Evolutionary conservation across 805 yeast genomes (phyloP).

Genomic region (Ogataea parapolymorpha): DNA sequence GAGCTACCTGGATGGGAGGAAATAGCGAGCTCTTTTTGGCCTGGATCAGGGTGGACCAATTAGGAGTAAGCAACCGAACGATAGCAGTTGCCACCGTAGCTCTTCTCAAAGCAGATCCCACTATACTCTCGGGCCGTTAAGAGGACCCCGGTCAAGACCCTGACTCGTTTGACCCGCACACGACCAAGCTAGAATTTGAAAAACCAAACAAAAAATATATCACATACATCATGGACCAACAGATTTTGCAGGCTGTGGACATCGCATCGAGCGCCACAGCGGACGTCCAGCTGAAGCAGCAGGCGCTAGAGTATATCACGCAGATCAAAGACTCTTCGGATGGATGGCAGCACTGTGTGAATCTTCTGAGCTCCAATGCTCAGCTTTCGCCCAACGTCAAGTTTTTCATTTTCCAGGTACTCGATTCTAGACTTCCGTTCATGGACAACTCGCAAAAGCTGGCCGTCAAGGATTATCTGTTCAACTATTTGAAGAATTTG

Average conservation of each 20-base stretch:
- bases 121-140: too few species aligned
- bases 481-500: slow-evolving; percentile 39
- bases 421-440: slow-evolving; percentile 51
- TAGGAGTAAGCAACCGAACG: too few species aligned
- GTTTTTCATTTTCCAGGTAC: slow-evolving; percentile 68
- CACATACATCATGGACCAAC: slow-evolving; percentile 36
- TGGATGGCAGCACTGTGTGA: slow-evolving; percentile 55
- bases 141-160: neutral
- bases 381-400: slow-evolving; percentile 50
- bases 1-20: neutral
- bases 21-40: too few species aligned
- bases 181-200: slow-evolving; percentile 9
- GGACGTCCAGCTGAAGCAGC: slow-evolving; percentile 57
- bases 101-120: too few species aligned
- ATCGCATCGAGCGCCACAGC: slow-evolving; percentile 73
- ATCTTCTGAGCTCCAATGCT: slow-evolving; percentile 36
- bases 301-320: slow-evolving; percentile 53
- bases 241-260: slow-evolving; percentile 84
- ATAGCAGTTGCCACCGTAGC: too few species aligned
- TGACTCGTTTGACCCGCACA: slow-evolving; percentile 1
- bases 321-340: slow-evolving; percentile 51
- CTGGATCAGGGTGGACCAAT: neutral
- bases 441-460: slow-evolving; percentile 45
- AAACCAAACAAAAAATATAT: slow-evolving; percentile 8
- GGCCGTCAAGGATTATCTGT: slow-evolving; percentile 45